Evolutionary conservation across 2,329 filamentous ascomycete genomes (phyloP).

Genomic region (Davidsoniella eucalypti): DNA sequence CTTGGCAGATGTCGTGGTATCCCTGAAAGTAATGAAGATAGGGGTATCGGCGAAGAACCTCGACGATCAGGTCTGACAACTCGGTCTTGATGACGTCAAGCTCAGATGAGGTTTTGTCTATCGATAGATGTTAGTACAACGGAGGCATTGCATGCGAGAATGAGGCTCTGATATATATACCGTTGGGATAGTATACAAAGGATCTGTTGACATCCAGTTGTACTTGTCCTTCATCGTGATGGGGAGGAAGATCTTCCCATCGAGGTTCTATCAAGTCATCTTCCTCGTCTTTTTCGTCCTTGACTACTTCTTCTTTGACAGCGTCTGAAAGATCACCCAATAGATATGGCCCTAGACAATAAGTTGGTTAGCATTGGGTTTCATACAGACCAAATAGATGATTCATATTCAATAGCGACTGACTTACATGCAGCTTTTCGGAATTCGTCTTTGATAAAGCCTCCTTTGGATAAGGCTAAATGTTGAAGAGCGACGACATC

Average conservation of each 20-base stretch:
- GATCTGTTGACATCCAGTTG: conserved; percentile 82
- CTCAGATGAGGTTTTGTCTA: conserved; percentile 36
- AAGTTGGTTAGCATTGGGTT: conserved; percentile 1
- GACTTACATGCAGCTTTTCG: conserved; percentile 63
- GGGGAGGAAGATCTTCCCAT: conserved; percentile 53
- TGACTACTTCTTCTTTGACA: conserved; percentile 14
- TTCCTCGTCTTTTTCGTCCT: conserved; percentile 13
- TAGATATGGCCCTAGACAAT: conserved; percentile 41
- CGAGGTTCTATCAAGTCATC: not conserved
- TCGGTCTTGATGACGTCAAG: conserved; percentile 56
- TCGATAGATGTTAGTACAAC: not conserved
- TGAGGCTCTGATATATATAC: conserved; percentile 30
- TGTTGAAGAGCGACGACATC: conserved; percentile 39
- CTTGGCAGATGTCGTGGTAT: conserved; percentile 96
- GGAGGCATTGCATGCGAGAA: conserved; percentile 2
- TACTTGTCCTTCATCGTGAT: conserved; percentile 82
- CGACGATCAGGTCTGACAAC: conserved; percentile 63
- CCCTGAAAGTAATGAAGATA: conserved; percentile 93
- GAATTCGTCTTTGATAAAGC: conserved; percentile 49
- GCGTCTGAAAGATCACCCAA: conserved; percentile 25
- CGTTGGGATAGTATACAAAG: conserved; percentile 89
- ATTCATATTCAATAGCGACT: not conserved
- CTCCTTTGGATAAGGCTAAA: conserved; percentile 47
- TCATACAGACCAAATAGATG: not conserved
- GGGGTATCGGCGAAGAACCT: conserved; percentile 64